Percentiles rank a stretch among this genome's conserved stretches.
Conservation (phyloP, 139 green algal genomes). For the Micromonas commoda region DNA sequence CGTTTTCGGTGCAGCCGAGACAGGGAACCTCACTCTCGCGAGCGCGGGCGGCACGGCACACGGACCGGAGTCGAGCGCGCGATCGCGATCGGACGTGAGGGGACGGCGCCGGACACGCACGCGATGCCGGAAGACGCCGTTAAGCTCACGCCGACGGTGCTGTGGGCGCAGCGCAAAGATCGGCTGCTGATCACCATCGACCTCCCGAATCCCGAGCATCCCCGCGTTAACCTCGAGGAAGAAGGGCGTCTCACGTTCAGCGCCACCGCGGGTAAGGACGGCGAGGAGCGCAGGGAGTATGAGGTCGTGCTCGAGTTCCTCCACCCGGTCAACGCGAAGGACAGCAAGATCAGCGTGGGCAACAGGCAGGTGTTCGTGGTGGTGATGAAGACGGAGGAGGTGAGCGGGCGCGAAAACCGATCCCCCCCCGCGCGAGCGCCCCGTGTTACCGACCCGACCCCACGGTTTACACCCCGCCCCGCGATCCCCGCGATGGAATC, state of each 20-base stretch:
- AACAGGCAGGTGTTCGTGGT: background rate
- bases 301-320: background rate
- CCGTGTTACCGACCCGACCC: no score
- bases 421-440: no score
- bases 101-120: background rate
- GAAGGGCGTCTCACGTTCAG: background rate
- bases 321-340: background rate
- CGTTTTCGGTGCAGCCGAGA: no score
- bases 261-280: background rate
- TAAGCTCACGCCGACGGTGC: background rate
- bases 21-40: no score
- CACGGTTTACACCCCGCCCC: no score
- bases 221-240: background rate
- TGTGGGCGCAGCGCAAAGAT: background rate
- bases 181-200: background rate
- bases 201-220: background rate
- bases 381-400: background rate
- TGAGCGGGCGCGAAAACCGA: background rate
- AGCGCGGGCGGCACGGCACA: no score
- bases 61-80: no score
- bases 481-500: no score
- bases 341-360: background rate
- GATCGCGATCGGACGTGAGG: no score
- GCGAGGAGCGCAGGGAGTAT: background rate
- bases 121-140: background rate